Conservation (phyloP, 2,329 filamentous ascomycete species). For the Microcera coccophila region DNA sequence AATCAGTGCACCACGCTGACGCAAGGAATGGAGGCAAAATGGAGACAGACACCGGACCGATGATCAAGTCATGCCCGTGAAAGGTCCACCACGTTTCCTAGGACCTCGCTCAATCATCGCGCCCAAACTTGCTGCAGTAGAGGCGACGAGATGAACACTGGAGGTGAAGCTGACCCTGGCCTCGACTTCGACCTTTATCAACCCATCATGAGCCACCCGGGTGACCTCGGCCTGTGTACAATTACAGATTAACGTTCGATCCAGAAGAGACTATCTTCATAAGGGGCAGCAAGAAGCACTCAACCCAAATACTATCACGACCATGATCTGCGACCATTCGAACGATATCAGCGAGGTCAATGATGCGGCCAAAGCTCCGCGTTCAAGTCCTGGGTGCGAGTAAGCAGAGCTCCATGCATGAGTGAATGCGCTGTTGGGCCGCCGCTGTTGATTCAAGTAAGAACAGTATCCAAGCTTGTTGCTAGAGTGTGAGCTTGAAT, state of each 20-base stretch:
- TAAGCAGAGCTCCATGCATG: conserved; percentile 46
- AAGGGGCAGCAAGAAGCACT: conserved; percentile 61
- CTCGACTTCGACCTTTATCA: conserved; percentile 53
- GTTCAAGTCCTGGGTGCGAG: conserved; percentile 46
- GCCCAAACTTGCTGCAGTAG: too few species aligned
- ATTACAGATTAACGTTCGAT: conserved; percentile 64
- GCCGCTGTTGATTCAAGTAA: conserved; percentile 21
- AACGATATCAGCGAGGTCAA: conserved; percentile 63
- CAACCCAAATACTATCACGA: conserved; percentile 71
- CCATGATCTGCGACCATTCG: conserved; percentile 67
- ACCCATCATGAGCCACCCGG: conserved; percentile 57
- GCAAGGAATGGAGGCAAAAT: too few species aligned
- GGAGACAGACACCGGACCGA: too few species aligned
- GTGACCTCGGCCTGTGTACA: conserved; percentile 53
- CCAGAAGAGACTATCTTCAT: conserved; percentile 57
- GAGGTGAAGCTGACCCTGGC: too few species aligned
- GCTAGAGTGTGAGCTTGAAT: background rate
- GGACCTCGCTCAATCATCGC: too few species aligned
- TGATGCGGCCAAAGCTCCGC: conserved; percentile 53
- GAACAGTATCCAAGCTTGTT: conserved; percentile 14
- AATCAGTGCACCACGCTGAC: too few species aligned
- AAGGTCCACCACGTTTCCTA: too few species aligned
- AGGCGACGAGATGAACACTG: too few species aligned
- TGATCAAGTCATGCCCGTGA: too few species aligned
- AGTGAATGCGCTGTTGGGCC: conserved; percentile 43